Evolutionary conservation across 2,329 filamentous ascomycete genomes (phyloP).

Genomic region (Hypoxylon sp.): DNA sequence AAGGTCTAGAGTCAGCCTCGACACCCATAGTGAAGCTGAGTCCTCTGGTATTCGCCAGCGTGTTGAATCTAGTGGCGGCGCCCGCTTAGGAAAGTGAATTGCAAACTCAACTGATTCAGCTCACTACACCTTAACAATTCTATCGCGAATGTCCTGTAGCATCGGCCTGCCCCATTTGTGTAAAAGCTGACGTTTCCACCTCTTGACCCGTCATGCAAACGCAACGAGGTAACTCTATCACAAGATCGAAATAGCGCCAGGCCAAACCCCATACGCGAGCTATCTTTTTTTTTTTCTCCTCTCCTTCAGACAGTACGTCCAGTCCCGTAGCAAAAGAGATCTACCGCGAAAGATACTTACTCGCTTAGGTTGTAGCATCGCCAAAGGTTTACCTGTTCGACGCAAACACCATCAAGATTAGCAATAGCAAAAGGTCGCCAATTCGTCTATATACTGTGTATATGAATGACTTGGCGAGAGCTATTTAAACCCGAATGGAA

Average conservation of each 20-base stretch:
- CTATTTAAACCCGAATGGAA: not conserved
- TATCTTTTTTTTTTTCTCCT: too few relatives aligned
- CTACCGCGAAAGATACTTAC: too few relatives aligned
- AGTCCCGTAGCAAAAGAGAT: too few relatives aligned
- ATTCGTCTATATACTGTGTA: too few relatives aligned
- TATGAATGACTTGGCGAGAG: too few relatives aligned
- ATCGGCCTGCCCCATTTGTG: not conserved
- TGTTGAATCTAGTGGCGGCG: not conserved
- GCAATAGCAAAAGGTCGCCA: too few relatives aligned
- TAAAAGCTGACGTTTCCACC: not conserved
- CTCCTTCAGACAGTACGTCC: too few relatives aligned
- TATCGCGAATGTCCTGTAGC: not conserved
- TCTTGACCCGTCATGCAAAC: not conserved
- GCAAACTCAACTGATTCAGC: not conserved
- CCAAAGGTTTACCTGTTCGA: too few relatives aligned
- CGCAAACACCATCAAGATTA: too few relatives aligned
- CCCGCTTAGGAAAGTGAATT: not conserved
- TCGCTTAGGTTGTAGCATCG: too few relatives aligned
- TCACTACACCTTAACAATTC: not conserved
- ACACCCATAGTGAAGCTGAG: not conserved
- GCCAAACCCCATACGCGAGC: too few relatives aligned
- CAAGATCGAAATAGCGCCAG: too few relatives aligned
- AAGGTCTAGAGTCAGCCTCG: not conserved
- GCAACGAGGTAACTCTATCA: not conserved
- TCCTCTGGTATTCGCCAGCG: not conserved